Percentiles rank a stretch among this genome's conserved stretches.
Evolutionary conservation across 148 eudicot species (phyloP).

Genomic region (Rhododendron vialii): DNA sequence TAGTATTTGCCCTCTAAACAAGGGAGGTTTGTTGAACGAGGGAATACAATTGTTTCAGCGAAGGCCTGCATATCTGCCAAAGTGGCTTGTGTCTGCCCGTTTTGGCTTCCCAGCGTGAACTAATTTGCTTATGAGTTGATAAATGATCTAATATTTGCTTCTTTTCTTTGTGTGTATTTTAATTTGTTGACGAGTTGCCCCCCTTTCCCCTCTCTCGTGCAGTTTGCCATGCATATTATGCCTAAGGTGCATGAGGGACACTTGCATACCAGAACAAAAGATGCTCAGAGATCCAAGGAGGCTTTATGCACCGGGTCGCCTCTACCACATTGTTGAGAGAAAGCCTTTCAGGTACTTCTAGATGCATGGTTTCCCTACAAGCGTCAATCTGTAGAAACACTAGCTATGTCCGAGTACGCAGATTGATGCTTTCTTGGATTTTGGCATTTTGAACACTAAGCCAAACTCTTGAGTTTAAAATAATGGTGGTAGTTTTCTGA

Average conservation of each 20-base stretch:
- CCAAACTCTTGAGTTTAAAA: neutral
- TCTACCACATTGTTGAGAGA: conserved; percentile 97
- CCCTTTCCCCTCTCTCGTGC: conserved; percentile 16
- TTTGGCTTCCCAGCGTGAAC: neutral
- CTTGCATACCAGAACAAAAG: conserved; percentile 75
- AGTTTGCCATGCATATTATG: conserved; percentile 94
- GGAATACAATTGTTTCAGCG: neutral
- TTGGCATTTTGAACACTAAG: neutral
- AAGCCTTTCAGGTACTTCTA: conserved; percentile 70
- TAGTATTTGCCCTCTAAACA: neutral
- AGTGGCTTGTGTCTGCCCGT: neutral
- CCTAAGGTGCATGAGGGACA: conserved; percentile 85
- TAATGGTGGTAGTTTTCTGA: neutral
- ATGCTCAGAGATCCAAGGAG: conserved; percentile 90
- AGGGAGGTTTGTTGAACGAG: conserved; percentile 3
- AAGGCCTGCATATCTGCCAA: neutral
- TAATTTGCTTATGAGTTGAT: neutral
- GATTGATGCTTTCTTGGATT: conserved; percentile 2
- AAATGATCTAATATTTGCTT: neutral
- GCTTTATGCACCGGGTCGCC: conserved; percentile 96
- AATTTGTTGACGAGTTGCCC: neutral
- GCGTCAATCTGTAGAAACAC: neutral
- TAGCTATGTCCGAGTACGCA: neutral
- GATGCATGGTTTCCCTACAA: neutral
- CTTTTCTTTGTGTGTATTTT: neutral